Conservation (phyloP, 306 rosid genomes). For the Quercus aquifolioides region DNA sequence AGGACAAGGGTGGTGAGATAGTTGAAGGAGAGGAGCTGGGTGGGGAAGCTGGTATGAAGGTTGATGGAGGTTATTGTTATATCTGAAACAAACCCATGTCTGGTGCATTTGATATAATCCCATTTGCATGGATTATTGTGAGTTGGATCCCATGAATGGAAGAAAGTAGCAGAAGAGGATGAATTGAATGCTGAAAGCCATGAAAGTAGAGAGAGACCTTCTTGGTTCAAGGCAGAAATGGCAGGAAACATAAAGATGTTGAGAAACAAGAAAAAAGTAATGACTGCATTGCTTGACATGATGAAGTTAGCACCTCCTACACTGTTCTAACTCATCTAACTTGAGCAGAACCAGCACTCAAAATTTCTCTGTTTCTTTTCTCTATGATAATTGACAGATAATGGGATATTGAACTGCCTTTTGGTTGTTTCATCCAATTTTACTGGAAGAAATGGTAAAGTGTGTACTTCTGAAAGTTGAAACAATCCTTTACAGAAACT, state of each 20-base stretch:
- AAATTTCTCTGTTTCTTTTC: constrained; percentile 34
- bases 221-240: constrained; percentile 71
- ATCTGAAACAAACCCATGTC: constrained; percentile 56
- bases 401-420: constrained; percentile 25
- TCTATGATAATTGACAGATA: constrained; percentile 20
- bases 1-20: constrained; percentile 62
- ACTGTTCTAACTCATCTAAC: constrained; percentile 61
- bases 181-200: constrained; percentile 85
- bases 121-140: constrained; percentile 76
- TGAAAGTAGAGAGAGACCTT: constrained; percentile 82
- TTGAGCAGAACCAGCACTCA: constrained; percentile 31
- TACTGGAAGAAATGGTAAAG: constrained; percentile 26
- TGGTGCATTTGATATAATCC: constrained; percentile 75
- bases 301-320: constrained; percentile 31
- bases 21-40: constrained; percentile 54
- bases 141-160: constrained; percentile 80
- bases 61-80: constrained; percentile 56
- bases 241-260: constrained; percentile 53
- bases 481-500: constrained; percentile 27
- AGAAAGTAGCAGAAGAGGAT: constrained; percentile 49
- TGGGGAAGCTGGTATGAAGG: constrained; percentile 61
- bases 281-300: constrained; percentile 63
- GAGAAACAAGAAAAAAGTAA: constrained; percentile 55
- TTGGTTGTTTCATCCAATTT: constrained; percentile 20
- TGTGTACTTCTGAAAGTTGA: constrained; percentile 12